Evolutionary conservation across 805 yeast genomes (phyloP).

Genomic region (Nakazawaea wyomingensis): DNA sequence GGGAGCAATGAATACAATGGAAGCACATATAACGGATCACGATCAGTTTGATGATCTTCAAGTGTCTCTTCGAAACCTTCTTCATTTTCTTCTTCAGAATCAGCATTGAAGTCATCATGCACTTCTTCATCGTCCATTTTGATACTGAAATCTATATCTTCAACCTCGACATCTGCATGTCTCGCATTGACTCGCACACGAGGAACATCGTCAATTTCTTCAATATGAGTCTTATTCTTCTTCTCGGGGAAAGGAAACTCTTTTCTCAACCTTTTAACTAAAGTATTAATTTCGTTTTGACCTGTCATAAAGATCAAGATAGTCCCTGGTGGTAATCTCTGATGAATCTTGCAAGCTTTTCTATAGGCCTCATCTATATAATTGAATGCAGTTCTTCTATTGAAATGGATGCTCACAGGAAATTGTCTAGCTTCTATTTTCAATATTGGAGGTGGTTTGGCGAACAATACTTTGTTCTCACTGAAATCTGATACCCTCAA

Average conservation of each 20-base stretch:
- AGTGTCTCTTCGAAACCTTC: conserved; percentile 69
- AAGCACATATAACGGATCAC: conserved; percentile 80
- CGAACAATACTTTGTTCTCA: conserved; percentile 68
- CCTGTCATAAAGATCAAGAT: conserved; percentile 91
- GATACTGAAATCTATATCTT: conserved; percentile 76
- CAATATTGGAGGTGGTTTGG: conserved; percentile 76
- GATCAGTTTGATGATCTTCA: conserved; percentile 64
- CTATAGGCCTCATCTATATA: conserved; percentile 83
- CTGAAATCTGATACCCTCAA: conserved; percentile 89
- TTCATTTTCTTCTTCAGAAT: conserved; percentile 51
- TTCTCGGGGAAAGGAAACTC: conserved; percentile 56
- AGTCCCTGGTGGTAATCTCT: conserved; percentile 86
- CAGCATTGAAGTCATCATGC: conserved; percentile 36
- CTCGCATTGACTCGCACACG: conserved; percentile 49
- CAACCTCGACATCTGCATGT: conserved; percentile 74
- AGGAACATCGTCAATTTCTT: conserved; percentile 29
- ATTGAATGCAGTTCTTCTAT: conserved; percentile 67
- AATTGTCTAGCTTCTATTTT: conserved; percentile 90
- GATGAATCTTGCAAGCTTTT: conserved; percentile 84
- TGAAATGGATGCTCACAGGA: conserved; percentile 91
- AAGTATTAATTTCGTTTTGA: conserved; percentile 78
- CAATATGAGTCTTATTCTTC: conserved; percentile 20
- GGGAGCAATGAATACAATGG: conserved; percentile 92
- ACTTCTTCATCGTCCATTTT: conserved; percentile 33
- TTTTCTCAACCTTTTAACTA: conserved; percentile 63